Base-by-base conservation (phyloP, 352 stramenopile species). In the Globisporangium iwayamae region DNA sequence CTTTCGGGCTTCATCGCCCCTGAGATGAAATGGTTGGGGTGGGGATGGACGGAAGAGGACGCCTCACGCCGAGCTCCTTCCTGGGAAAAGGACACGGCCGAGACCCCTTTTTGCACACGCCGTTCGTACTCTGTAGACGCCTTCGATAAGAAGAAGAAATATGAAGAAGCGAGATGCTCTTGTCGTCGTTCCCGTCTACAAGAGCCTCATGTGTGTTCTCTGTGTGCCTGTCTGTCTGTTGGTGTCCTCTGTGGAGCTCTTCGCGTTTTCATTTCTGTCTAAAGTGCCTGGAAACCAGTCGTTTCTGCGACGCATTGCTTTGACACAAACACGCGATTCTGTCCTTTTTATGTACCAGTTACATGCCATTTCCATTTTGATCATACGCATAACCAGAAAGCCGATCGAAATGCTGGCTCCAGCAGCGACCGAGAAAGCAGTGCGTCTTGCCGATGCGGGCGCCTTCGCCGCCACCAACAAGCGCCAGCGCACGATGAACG, bases 401-500 rank as follows among this genome's bases (percentile, higher is more conserved):
- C 1, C 16, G 8, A 7, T 7, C 14, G 25, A 36, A 14, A 57
- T 58, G 52, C n/a, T n/a, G 13, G 20, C 43, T 14, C 28, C 39
- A n/a, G 13, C 16, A n/a, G 47, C 56, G 61, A 56, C 46, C 30
- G 48, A 25, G 28, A 70, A 70, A 51, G 48, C 67, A 16, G 30
- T 43, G 8, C 55, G 43, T 9, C 58, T 25, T 16, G 30, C 54
- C 2, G 54, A 59, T 13, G 50, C 20, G 39, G 65, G 46, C 10
- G 41, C 22, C n/a, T 32, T 32, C 4, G 30, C 34, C 1, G 34
- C 45, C 13, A 48, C 14, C 20, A 52, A 1, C 45, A 87, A 91
- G 66, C 83, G 80, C 54, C 48, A 71, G 54, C 78, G 80, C 60
- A 81, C 60, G 0, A 72, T 73, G 43, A 55, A 76, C 51, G 56